Conservation (phyloP, 176 grass and related monocot genomes). For the Musa beccarii region DNA sequence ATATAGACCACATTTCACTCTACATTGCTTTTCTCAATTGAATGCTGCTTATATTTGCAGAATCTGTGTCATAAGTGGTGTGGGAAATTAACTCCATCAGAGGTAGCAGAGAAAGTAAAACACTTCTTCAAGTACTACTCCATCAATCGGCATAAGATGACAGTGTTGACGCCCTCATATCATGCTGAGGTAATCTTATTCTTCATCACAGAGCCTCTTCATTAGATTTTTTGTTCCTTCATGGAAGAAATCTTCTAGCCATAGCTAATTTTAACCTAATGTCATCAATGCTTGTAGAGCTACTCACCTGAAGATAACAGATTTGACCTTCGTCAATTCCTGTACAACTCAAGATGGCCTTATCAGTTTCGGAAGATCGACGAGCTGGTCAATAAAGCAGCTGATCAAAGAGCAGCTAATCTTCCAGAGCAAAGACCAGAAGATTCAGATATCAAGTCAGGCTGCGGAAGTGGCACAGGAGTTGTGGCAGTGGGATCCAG, state of each 20-base stretch:
- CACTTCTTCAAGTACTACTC: conserved; percentile 95
- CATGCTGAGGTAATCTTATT: conserved; percentile 65
- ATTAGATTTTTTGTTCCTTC: not conserved
- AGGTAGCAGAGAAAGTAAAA: conserved; percentile 96
- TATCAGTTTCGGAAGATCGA: conserved; percentile 89
- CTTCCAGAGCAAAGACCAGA: conserved; percentile 14
- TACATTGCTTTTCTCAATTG: not conserved
- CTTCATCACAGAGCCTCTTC: not conserved
- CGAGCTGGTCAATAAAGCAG: conserved; percentile 58
- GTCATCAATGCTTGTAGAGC: conserved; percentile 39
- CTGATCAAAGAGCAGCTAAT: conserved; percentile 32
- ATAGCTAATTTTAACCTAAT: not conserved
- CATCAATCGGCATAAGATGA: conserved; percentile 99
- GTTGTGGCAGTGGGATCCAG: conserved; percentile 56
- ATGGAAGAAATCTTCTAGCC: not conserved
- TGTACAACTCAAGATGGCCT: conserved; percentile 85
- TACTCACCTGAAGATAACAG: conserved; percentile 98
- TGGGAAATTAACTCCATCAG: conserved; percentile 63
- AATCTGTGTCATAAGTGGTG: conserved; percentile 87
- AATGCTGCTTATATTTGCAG: conserved; percentile 26
- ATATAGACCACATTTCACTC: not conserved
- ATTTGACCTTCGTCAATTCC: conserved; percentile 87
- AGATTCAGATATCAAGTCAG: conserved; percentile 9
- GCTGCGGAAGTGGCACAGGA: conserved; percentile 60
- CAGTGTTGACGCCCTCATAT: conserved; percentile 89